Percentiles rank a stretch among this genome's conserved stretches.
Conservation (phyloP, 106 monocot genomes). For the Apostasia ramifera region DNA sequence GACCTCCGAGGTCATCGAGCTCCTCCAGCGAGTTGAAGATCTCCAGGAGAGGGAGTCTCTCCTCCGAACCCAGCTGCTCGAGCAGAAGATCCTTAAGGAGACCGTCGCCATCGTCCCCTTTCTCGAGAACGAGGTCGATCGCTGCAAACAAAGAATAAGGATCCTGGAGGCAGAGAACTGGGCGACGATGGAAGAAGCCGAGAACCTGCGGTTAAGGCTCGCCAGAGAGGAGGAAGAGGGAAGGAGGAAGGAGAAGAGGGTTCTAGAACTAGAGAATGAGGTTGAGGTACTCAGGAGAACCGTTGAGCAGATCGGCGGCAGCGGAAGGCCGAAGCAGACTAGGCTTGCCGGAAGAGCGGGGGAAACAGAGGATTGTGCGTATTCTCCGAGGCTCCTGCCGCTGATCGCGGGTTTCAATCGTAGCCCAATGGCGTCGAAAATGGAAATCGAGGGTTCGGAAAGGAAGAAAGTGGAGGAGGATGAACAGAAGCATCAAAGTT, state of each 20-base stretch:
- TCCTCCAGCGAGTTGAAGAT: constrained; percentile 58
- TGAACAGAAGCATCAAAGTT: not conserved
- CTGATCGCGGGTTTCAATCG: constrained; percentile 9
- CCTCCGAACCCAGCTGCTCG: constrained; percentile 73
- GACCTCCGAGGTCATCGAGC: constrained; percentile 51
- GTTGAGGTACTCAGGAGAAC: no score
- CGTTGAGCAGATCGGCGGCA: no score
- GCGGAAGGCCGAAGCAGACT: constrained; percentile 24
- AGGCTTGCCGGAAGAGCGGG: constrained; percentile 21
- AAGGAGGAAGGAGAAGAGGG: constrained; percentile 13
- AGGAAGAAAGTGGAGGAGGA: not conserved
- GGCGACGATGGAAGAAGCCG: constrained; percentile 26
- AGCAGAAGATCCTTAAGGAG: constrained; percentile 85
- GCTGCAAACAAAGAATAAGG: constrained; percentile 13
- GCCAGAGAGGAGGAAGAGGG: constrained; percentile 31
- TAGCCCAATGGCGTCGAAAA: not conserved
- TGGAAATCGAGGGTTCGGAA: not conserved
- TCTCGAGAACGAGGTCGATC: constrained; percentile 60
- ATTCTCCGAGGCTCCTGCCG: constrained; percentile 7
- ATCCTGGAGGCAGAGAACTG: constrained; percentile 50
- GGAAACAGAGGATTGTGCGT: constrained; percentile 23
- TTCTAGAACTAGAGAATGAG: constrained; percentile 33
- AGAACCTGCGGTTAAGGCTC: constrained; percentile 35
- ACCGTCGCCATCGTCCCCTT: constrained; percentile 86
- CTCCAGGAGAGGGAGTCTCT: constrained; percentile 76